Conservation (phyloP, 2,329 filamentous ascomycete species). For the Aspergillus felis region DNA sequence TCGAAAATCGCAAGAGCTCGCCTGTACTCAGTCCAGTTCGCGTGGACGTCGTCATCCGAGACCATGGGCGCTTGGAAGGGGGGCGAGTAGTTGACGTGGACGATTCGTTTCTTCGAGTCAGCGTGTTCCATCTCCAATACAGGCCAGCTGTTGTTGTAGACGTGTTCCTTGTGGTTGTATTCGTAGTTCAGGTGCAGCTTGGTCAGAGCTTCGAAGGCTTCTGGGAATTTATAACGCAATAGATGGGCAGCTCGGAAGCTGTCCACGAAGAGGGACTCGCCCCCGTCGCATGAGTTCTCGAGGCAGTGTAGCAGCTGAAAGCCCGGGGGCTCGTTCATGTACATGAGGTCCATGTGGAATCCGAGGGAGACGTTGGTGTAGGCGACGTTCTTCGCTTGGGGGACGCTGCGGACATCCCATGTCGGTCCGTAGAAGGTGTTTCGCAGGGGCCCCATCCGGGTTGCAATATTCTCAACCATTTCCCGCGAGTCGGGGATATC, state of each 20-base stretch:
- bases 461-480: slow-evolving; percentile 64
- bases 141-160: slow-evolving; percentile 58
- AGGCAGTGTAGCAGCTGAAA: slow-evolving; percentile 89
- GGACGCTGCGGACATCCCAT: slow-evolving; percentile 82
- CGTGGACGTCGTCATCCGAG: slow-evolving; percentile 16
- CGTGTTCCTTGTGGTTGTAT: slow-evolving; percentile 62
- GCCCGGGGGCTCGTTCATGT: slow-evolving; percentile 72
- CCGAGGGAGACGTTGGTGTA: slow-evolving; percentile 79
- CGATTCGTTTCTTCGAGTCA: slow-evolving; percentile 24
- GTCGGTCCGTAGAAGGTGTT: slow-evolving; percentile 88
- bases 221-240: slow-evolving; percentile 11
- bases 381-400: slow-evolving; percentile 83
- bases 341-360: slow-evolving; percentile 91
- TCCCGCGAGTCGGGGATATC: slow-evolving; percentile 66
- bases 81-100: slow-evolving; percentile 66
- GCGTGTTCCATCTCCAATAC: slow-evolving; percentile 45
- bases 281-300: slow-evolving; percentile 72
- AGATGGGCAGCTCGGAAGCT: slow-evolving; percentile 56
- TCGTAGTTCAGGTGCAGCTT: slow-evolving; percentile 55
- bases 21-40: slow-evolving; percentile 22
- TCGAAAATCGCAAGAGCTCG: slow-evolving; percentile 58
- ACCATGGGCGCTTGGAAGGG: slow-evolving; percentile 65
- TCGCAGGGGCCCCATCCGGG: slow-evolving; percentile 71
- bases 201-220: slow-evolving; percentile 36
- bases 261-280: slow-evolving; percentile 84